These are phyloP conservation scores for Tylopilus subfusipes DNA, from an alignment of 768 basidiomycete genomes.

Conservation along the genomic window DNA sequence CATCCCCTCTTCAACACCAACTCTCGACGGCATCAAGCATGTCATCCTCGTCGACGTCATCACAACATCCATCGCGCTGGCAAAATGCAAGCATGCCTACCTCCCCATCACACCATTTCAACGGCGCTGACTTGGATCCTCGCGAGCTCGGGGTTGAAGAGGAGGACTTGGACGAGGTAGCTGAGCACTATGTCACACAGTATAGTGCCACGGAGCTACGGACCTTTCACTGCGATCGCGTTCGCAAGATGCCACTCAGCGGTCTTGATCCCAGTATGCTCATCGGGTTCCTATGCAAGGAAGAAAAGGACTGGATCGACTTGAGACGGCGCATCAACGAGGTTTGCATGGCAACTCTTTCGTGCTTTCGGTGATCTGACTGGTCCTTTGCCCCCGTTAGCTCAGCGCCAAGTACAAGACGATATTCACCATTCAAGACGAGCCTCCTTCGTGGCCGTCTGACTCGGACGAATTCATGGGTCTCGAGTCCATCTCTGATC, in stretches of 20 bases:
- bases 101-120: conserved; percentile 20
- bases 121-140: conserved; percentile 33
- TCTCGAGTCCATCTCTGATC: conserved; percentile 79
- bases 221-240: conserved; percentile 96
- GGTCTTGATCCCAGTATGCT: conserved; percentile 97
- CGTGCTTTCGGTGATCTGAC: conserved; percentile 2
- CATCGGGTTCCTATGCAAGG: conserved; percentile 83
- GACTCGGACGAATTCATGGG: conserved; percentile 73
- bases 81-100: conserved; percentile 23
- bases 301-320: conserved; percentile 84
- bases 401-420: conserved; percentile 51
- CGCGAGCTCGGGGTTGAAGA: conserved; percentile 35
- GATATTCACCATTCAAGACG: conserved; percentile 85
- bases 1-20: conserved; percentile 65
- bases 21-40: conserved; percentile 43
- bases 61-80: conserved; percentile 31
- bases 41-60: conserved; percentile 32
- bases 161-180: conserved; percentile 41
- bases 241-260: conserved; percentile 90
- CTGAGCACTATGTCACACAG: conserved; percentile 65
- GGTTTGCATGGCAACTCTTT: conserved; percentile 42
- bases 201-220: conserved; percentile 71
- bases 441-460: conserved; percentile 78
- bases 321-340: conserved; percentile 67
- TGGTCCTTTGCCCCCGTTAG: conserved; percentile 5